A percentile compares a stretch with the other conserved stretches of the same genome.
phyloP scores from a whole-genome alignment of 768 basidiomycete species.

The Lentinula lateritia region DNA sequence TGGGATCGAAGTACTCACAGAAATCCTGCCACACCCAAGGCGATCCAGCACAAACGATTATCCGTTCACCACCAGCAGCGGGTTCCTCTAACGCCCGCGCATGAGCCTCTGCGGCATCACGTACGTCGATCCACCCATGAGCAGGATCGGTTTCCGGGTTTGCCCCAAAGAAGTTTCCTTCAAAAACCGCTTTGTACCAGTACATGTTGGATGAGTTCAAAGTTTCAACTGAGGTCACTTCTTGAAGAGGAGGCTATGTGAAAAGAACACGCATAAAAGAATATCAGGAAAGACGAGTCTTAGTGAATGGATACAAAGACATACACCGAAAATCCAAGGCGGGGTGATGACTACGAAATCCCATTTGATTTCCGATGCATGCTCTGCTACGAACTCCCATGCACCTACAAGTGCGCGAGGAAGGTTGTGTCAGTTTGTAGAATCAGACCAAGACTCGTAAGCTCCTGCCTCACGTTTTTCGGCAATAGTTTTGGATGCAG shows the following conservation, averaged over 20 bases:
- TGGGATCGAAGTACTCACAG: background rate
- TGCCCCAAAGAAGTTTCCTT: background rate
- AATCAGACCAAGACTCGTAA: background rate
- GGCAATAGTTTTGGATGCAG: constrained; percentile 43
- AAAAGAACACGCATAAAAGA: background rate
- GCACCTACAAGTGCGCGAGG: constrained; percentile 23
- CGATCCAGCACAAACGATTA: constrained; percentile 30
- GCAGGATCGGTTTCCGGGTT: background rate
- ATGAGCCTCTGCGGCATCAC: constrained; percentile 43
- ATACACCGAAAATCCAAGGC: constrained; percentile 36
- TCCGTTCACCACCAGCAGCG: constrained; percentile 40
- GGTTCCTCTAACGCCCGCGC: constrained; percentile 33
- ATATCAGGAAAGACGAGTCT: background rate
- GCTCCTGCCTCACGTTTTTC: constrained; percentile 23
- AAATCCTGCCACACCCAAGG: constrained; percentile 3
- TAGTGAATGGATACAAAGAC: background rate
- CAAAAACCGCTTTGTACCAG: background rate
- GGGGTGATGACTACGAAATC: constrained; percentile 51
- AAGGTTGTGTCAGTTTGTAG: background rate
- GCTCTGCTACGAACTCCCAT: constrained; percentile 33
- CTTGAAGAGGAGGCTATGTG: constrained; percentile 1
- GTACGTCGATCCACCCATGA: constrained; percentile 30
- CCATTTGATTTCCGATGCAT: constrained; percentile 38
- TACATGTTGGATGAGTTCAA: background rate
- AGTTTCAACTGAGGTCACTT: background rate